A percentile compares a stretch with the other conserved stretches of the same genome.
phyloP scores from a whole-genome alignment of 2,329 filamentous ascomycete genomes.

The Venturia oleaginea region DNA sequence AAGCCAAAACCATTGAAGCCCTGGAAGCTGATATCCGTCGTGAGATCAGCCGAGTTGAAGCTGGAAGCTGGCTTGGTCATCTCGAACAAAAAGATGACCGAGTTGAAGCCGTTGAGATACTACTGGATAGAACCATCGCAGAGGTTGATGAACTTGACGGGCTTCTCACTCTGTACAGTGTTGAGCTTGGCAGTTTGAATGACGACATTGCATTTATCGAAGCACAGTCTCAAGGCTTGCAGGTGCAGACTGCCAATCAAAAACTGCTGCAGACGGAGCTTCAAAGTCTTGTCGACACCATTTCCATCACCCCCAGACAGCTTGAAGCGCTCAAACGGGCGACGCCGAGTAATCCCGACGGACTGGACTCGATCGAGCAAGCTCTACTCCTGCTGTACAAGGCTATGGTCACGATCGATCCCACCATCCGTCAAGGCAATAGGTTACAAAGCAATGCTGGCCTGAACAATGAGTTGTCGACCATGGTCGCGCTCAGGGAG shows the following conservation, averaged over 20 bases:
- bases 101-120: conserved; percentile 72
- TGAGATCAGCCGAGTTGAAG: conserved; percentile 83
- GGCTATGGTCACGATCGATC: conserved; percentile 89
- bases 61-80: conserved; percentile 82
- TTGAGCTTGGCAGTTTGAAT: conserved; percentile 85
- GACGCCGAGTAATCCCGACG: conserved; percentile 60
- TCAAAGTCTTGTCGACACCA: conserved; percentile 78
- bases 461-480: conserved; percentile 58
- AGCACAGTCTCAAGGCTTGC: conserved; percentile 89
- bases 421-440: conserved; percentile 54
- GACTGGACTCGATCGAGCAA: conserved; percentile 67
- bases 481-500: conserved; percentile 89
- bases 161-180: conserved; percentile 83
- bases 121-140: conserved; percentile 81
- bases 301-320: conserved; percentile 71
- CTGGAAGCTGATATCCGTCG: conserved; percentile 76
- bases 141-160: conserved; percentile 97
- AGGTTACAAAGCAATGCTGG: conserved; percentile 38
- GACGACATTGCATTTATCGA: conserved; percentile 97
- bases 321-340: conserved; percentile 65
- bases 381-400: conserved; percentile 77
- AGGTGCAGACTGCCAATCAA: conserved; percentile 95
- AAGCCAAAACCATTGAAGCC: conserved; percentile 66
- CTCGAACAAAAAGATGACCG: conserved; percentile 80
- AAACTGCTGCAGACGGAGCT: conserved; percentile 87